A percentile compares a stretch with the other conserved stretches of the same genome.
Conservation (phyloP, 768 basidiomycete genomes). For the Lentinula sp. region DNA sequence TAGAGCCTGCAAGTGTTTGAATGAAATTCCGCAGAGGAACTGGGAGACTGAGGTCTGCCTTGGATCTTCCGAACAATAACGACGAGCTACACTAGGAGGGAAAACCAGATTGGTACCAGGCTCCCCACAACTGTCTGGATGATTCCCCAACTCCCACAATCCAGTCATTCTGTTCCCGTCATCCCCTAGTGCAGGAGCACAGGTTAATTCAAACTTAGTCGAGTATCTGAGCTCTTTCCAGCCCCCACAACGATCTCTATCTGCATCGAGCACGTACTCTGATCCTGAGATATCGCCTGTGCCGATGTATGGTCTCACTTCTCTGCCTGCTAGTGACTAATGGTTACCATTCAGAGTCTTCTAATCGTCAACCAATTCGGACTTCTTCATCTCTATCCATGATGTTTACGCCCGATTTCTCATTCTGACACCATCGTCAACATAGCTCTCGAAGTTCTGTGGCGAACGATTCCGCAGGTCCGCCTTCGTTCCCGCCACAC, state of each 20-base stretch:
- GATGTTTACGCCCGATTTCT: conserved; percentile 13
- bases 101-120: conserved; percentile 58
- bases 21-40: conserved; percentile 59
- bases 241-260: conserved; percentile 9
- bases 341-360: conserved; percentile 27
- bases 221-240: conserved; percentile 67
- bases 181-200: conserved; percentile 39
- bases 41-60: conserved; percentile 30
- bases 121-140: conserved; percentile 49
- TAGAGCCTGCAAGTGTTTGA: conserved; percentile 59
- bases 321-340: conserved; percentile 17
- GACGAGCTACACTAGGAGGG: conserved; percentile 65
- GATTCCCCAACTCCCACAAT: conserved; percentile 66
- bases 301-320: conserved; percentile 26
- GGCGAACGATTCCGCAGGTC: background rate
- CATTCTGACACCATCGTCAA: conserved; percentile 11
- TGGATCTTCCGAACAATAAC: conserved; percentile 42
- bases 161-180: conserved; percentile 70
- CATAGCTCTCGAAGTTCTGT: conserved; percentile 8
- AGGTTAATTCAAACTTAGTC: conserved; percentile 56
- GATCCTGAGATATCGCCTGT: conserved; percentile 34
- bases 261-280: conserved; percentile 6
- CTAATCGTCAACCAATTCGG: conserved; percentile 22
- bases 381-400: conserved; percentile 2
- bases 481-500: conserved; percentile 49